A percentile compares a stretch with the other conserved stretches of the same genome.
phyloP scores from a whole-genome alignment of 352 stramenopile species.

The Globisporangium parvum region DNA sequence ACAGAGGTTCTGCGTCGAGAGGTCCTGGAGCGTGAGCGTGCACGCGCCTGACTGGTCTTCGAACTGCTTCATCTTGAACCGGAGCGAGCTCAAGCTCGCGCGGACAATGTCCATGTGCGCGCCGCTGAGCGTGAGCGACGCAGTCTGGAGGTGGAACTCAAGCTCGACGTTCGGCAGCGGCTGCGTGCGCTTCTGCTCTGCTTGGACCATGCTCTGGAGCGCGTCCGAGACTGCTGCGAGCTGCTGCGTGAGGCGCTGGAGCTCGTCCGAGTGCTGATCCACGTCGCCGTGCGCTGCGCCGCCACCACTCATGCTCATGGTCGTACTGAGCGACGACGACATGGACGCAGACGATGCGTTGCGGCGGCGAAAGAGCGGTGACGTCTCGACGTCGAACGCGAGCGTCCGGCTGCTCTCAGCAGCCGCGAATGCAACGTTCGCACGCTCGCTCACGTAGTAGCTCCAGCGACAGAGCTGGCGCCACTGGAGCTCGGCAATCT shows the following conservation, averaged over 20 bases:
- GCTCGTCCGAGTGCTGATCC: constrained; percentile 39
- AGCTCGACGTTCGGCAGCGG: constrained; percentile 56
- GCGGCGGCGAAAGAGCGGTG: constrained; percentile 32
- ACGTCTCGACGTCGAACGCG: constrained; percentile 38
- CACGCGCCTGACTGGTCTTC: constrained; percentile 66
- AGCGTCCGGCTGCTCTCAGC: constrained; percentile 27
- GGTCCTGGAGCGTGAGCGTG: constrained; percentile 44
- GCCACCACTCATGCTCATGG: constrained; percentile 29
- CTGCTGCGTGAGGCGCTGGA: constrained; percentile 38
- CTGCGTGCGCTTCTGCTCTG: constrained; percentile 32
- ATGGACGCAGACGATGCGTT: constrained; percentile 23
- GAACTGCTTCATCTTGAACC: constrained; percentile 61
- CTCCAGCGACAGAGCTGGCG: constrained; percentile 49
- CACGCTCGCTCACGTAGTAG: constrained; percentile 39
- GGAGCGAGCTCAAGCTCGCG: constrained; percentile 32
- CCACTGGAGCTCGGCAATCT: constrained; percentile 54
- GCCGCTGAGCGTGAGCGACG: constrained; percentile 54
- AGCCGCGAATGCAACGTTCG: constrained; percentile 33
- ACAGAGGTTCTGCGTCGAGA: constrained; percentile 62
- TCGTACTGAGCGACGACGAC: constrained; percentile 30
- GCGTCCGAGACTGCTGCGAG: constrained; percentile 38
- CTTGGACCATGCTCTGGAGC: constrained; percentile 25
- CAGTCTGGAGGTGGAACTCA: constrained; percentile 46
- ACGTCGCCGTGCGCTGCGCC: constrained; percentile 30
- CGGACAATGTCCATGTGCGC: constrained; percentile 60